These are phyloP conservation scores for Xenosphaeropsis pyriputrescens DNA, from an alignment of 2,329 filamentous ascomycete species.

Conservation along the genomic window DNA sequence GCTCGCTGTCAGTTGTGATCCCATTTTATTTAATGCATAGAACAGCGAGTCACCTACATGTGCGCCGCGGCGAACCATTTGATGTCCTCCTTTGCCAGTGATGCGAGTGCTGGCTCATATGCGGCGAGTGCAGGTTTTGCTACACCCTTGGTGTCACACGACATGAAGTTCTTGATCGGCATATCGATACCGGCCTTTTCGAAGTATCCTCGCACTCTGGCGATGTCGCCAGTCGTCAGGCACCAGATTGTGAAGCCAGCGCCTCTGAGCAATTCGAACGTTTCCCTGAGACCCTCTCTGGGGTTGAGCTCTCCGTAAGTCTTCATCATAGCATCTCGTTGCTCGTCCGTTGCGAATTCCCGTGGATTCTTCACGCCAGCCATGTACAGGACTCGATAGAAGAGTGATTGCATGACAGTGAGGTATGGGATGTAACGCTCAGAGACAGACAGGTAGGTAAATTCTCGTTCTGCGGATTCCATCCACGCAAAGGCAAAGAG, in stretches of 20 bases:
- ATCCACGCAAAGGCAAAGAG: conserved; percentile 31
- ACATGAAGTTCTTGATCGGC: conserved; percentile 32
- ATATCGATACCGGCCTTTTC: conserved; percentile 30
- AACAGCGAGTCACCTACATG: conserved; percentile 16
- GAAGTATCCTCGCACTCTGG: conserved; percentile 36
- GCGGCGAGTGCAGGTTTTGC: conserved; percentile 33
- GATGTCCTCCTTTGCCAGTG: conserved; percentile 21
- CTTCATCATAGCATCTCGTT: conserved; percentile 23
- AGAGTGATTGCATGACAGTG: conserved; percentile 26
- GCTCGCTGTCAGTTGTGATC: no score
- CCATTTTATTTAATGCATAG: no score
- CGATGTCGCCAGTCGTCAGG: conserved; percentile 33
- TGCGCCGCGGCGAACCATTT: conserved; percentile 44
- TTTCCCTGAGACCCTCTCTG: conserved; percentile 24
- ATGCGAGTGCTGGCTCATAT: conserved; percentile 27
- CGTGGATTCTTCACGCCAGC: conserved; percentile 27
- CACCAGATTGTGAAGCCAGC: conserved; percentile 36
- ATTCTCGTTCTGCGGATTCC: conserved; percentile 30
- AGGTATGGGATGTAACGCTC: conserved; percentile 26
- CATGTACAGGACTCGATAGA: conserved; percentile 31
- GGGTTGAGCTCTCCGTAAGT: conserved; percentile 22
- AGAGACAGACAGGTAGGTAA: conserved; percentile 30
- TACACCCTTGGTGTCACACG: conserved; percentile 30
- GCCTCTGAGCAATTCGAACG: conserved; percentile 24
- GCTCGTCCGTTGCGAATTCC: conserved; percentile 24